A percentile compares a stretch with the other conserved stretches of the same genome.
Conservation (phyloP, 2,329 filamentous ascomycete species). For the Didymella keratinophila region DNA sequence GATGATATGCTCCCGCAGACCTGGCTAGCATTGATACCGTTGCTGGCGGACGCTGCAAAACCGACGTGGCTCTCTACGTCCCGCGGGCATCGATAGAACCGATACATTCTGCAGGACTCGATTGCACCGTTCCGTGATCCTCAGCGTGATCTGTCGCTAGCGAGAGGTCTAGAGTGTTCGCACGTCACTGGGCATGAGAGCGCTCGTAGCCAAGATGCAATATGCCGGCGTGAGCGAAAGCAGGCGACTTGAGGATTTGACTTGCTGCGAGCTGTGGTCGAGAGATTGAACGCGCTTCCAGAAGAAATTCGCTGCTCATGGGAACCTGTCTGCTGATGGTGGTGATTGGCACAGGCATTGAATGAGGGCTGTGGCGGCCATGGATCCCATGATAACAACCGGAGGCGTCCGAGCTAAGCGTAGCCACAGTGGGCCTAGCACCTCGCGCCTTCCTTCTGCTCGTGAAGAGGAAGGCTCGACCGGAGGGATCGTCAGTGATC, state of each 20-base stretch:
- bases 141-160: conserved; percentile 28
- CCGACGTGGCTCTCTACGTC: conserved; percentile 44
- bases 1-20: conserved; percentile 17
- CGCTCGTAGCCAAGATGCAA: not conserved
- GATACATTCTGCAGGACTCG: conserved; percentile 28
- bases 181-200: conserved; percentile 10
- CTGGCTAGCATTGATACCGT: conserved; percentile 27
- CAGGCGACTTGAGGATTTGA: conserved; percentile 6
- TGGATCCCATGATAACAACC: conserved; percentile 20
- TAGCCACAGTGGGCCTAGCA: conserved; percentile 23
- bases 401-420: conserved; percentile 19
- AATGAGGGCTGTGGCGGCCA: conserved; percentile 22
- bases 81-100: conserved; percentile 31
- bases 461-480: conserved; percentile 23
- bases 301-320: conserved; percentile 14
- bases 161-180: conserved; percentile 14
- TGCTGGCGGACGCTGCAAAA: conserved; percentile 32
- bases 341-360: conserved; percentile 29
- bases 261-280: conserved; percentile 28
- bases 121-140: conserved; percentile 24
- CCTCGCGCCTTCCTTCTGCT: conserved; percentile 21
- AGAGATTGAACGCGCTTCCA: conserved; percentile 26
- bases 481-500: conserved; percentile 21
- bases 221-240: conserved; percentile 2
- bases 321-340: conserved; percentile 14